phyloP scores from a whole-genome alignment of 164 flowering plant genomes.

The Hamamelis virginiana region DNA sequence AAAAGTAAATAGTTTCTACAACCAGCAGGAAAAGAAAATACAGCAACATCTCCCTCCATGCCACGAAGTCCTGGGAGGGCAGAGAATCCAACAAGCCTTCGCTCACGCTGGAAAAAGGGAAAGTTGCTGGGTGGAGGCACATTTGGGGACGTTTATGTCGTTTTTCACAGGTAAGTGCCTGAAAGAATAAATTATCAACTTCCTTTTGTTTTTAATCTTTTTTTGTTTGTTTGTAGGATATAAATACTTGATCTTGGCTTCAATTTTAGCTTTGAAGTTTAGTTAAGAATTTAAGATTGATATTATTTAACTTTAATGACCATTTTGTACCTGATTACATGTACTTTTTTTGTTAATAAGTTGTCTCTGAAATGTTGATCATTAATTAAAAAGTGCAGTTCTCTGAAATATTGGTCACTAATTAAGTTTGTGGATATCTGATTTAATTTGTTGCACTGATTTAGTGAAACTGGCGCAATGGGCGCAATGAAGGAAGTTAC shows the following conservation, averaged over 20 bases:
- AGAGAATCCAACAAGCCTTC: constrained; percentile 78
- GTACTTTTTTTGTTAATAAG: background rate
- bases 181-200: background rate
- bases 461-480: constrained; percentile 94
- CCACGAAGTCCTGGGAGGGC: constrained; percentile 90
- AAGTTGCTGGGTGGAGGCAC: constrained; percentile 87
- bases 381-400: background rate
- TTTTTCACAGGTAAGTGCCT: constrained; percentile 69
- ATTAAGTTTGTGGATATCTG: constrained; percentile 2
- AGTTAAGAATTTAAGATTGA: background rate
- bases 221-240: background rate
- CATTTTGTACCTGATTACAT: background rate
- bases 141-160: constrained; percentile 93
- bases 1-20: too few species aligned
- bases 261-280: background rate
- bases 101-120: constrained; percentile 92
- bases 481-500: constrained; percentile 99
- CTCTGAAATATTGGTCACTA: constrained; percentile 1
- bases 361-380: background rate
- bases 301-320: background rate
- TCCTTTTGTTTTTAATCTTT: background rate
- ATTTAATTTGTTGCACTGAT: constrained; percentile 1
- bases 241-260: background rate
- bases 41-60: constrained; percentile 72
- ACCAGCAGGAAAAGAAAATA: too few species aligned